These are phyloP conservation scores for Leptomonas seymouri DNA, from an alignment of 208 protist species.

Conservation along the genomic window DNA sequence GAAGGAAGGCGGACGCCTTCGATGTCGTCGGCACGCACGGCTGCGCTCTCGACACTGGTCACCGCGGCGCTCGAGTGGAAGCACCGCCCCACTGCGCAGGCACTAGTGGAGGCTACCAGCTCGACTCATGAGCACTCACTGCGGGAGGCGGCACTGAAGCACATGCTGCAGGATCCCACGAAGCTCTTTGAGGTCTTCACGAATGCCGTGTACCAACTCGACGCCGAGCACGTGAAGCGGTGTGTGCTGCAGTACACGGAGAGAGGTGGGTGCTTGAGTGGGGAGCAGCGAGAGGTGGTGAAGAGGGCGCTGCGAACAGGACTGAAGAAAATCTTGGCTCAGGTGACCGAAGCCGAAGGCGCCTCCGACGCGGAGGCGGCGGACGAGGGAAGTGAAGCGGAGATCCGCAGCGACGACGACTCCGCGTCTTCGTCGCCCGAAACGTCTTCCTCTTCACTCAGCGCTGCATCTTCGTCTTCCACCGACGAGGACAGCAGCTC, in stretches of 20 bases:
- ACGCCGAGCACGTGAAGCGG: conserved; percentile 45
- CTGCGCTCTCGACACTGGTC: conserved; percentile 25
- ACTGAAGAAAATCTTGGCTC: conserved; percentile 29
- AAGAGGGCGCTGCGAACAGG: conserved; percentile 41
- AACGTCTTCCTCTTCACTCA: neutral
- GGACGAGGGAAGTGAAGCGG: neutral
- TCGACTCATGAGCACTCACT: conserved; percentile 34
- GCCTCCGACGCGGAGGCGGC: conserved; percentile 26
- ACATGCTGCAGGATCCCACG: conserved; percentile 56
- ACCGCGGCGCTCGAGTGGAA: conserved; percentile 38
- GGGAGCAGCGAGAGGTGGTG: conserved; percentile 36
- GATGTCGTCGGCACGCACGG: neutral
- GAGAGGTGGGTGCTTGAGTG: conserved; percentile 13
- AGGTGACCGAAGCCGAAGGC: conserved; percentile 34
- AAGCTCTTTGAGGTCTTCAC: conserved; percentile 44
- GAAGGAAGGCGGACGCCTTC: neutral
- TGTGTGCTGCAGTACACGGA: conserved; percentile 40
- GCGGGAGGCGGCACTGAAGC: conserved; percentile 40
- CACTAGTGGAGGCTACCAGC: conserved; percentile 38
- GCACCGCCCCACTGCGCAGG: conserved; percentile 23
- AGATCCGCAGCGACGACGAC: neutral
- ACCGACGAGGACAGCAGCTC: neutral
- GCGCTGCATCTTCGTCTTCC: neutral
- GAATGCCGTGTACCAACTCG: conserved; percentile 35
- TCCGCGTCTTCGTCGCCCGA: neutral